phyloP scores from a whole-genome alignment of 1,139 yeast species.

The Saccharomyces pastorianus region DNA sequence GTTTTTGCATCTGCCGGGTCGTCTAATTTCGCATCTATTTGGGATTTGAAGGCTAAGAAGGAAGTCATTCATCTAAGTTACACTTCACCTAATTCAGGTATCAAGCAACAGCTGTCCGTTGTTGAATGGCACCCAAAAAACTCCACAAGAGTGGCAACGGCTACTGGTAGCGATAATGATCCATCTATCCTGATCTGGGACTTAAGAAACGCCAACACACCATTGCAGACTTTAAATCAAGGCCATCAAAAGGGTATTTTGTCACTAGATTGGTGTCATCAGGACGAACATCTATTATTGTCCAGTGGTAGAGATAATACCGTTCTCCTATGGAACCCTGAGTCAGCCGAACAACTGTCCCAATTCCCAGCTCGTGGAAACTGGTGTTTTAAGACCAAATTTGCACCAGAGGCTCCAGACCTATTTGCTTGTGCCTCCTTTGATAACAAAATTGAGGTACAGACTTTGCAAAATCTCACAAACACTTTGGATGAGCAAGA shows the following conservation, averaged over 20 bases:
- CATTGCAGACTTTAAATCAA: constrained; percentile 51
- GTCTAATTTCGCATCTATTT: constrained; percentile 78
- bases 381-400: constrained; percentile 85
- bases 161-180: constrained; percentile 70
- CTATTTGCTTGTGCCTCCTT: constrained; percentile 88
- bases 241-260: constrained; percentile 88
- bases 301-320: constrained; percentile 91
- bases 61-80: constrained; percentile 81
- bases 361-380: constrained; percentile 88
- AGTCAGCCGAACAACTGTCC: constrained; percentile 57
- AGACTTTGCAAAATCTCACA: constrained; percentile 68
- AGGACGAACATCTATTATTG: constrained; percentile 68
- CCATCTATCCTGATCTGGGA: constrained; percentile 91
- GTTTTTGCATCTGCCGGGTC: constrained; percentile 84
- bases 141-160: constrained; percentile 81
- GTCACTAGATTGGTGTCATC: constrained; percentile 87
- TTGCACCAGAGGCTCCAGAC: constrained; percentile 85
- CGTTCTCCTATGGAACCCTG: constrained; percentile 86
- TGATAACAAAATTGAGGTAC: constrained; percentile 66
- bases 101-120: constrained; percentile 54
- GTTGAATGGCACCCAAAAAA: constrained; percentile 83
- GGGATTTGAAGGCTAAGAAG: constrained; percentile 84
- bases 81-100: constrained; percentile 39
- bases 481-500: constrained; percentile 31
- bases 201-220: constrained; percentile 83